Base-by-base conservation (phyloP, 2,329 filamentous ascomycete genomes). In the Chaetomiaceae sp. region DNA sequence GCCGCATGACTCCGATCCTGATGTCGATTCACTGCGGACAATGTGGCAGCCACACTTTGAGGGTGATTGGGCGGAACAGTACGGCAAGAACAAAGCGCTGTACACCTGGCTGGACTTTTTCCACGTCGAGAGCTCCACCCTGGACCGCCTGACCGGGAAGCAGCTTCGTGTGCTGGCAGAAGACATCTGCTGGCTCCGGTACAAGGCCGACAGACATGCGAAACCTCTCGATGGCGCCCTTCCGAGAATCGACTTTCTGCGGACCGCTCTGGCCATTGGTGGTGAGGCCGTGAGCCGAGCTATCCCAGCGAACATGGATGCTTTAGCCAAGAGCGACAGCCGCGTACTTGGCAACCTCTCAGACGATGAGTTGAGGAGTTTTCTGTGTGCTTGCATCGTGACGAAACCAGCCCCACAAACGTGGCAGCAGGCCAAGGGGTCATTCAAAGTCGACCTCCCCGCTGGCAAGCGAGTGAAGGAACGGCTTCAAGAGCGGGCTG, bases 91-190 rank as follows among this genome's bases (percentile, higher is more conserved):
- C 11, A 51, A 48, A 15, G 45, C 49, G 5, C 37, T 48, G 15
- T 44, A 45, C 30, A 54, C 47, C 5, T 54, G 52, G 52, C 3
- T 49, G 8, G 44, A 52, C 30, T 52, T 54, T 15, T 54, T 54
- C 18, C 4, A 39, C 3, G 12, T 48, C n/a, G 30, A 36, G 0
- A 6, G 15, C 2, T 12, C 29, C 14, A 7, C 32, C 5, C 5
- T 43, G 1, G 9, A 35, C 8, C 7, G 9, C 1, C 19, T 50
- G 17, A 34, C 12, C 15, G 18, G 35, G 2, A 3, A 37, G 9
- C 47, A 51, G 20, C 34, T 41, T 5, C 24, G 22, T 5, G 12
- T 42, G 6, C 47, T 54, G 3, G 47, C 43, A 3, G 17, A 39
- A 17, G 49, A 54, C 6, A 17, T 52, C 2, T 44, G 38, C 39